These are phyloP conservation scores for Epichloe elymi DNA, from an alignment of 2,329 filamentous ascomycete species.

Conservation along the genomic window DNA sequence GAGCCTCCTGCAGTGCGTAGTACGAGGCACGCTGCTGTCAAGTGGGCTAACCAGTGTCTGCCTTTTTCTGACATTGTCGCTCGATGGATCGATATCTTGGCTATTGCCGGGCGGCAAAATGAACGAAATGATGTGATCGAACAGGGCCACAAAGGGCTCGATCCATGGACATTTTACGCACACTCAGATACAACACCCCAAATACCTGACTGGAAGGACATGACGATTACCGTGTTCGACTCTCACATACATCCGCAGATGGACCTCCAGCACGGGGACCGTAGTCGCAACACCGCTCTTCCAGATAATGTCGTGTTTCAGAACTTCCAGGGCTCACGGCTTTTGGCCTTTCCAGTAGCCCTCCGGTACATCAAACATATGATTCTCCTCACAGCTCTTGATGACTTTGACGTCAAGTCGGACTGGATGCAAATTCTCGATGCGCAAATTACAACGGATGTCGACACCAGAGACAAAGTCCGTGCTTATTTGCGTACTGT, in stretches of 20 bases:
- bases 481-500: slow-evolving; percentile 35
- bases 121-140: slow-evolving; percentile 76
- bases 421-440: slow-evolving; percentile 80
- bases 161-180: slow-evolving; percentile 44
- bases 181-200: slow-evolving; percentile 28
- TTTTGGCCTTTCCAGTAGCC: slow-evolving; percentile 52
- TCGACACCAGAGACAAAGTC: slow-evolving; percentile 47
- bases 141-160: slow-evolving; percentile 78
- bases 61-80: slow-evolving; percentile 66
- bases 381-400: slow-evolving; percentile 35
- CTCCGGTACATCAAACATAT: slow-evolving; percentile 52
- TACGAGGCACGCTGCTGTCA: slow-evolving; percentile 68
- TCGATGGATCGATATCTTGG: slow-evolving; percentile 80
- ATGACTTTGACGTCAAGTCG: slow-evolving; percentile 48
- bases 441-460: slow-evolving; percentile 56
- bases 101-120: slow-evolving; percentile 50
- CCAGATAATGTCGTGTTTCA: slow-evolving; percentile 19
- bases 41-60: slow-evolving; percentile 82
- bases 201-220: slow-evolving; percentile 38
- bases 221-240: slow-evolving; percentile 37
- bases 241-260: slow-evolving; percentile 16
- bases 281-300: background rate
- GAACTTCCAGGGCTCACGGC: slow-evolving; percentile 33
- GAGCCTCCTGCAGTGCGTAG: slow-evolving; percentile 47
- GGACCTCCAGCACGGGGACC: background rate